Evolutionary conservation across 1,284 basidiomycete species (phyloP).

Genomic region (Rhodotorula sp.): DNA sequence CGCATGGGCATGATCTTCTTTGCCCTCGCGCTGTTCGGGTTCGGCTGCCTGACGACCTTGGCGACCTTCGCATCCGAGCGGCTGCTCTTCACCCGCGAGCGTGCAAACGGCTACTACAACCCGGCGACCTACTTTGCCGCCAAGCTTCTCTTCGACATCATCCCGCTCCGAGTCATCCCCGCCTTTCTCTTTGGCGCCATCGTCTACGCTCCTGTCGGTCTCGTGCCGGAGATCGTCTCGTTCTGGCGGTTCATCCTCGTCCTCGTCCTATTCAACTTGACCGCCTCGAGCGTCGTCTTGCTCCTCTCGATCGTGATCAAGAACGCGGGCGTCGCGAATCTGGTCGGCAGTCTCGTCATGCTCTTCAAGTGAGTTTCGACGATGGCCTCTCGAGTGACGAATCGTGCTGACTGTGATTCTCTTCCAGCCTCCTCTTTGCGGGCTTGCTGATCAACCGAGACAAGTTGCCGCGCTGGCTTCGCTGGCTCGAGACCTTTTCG

Average conservation of each 20-base stretch:
- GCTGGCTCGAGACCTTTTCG: conserved; percentile 83
- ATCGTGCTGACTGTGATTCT: conserved; percentile 3
- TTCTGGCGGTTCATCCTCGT: conserved; percentile 99
- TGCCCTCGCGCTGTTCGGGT: conserved; percentile 88
- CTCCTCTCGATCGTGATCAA: conserved; percentile 83
- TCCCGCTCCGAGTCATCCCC: conserved; percentile 88
- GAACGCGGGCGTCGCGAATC: conserved; percentile 80
- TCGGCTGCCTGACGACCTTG: conserved; percentile 88
- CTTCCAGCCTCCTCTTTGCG: conserved; percentile 79
- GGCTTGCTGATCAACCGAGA: conserved; percentile 92
- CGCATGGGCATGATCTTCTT: conserved; percentile 89
- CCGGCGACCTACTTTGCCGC: conserved; percentile 93
- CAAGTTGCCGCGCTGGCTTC: conserved; percentile 67
- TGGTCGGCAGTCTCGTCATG: conserved; percentile 93
- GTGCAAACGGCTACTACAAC: conserved; percentile 95
- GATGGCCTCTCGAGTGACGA: not conserved
- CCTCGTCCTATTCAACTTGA: conserved; percentile 90
- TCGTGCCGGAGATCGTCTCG: conserved; percentile 79
- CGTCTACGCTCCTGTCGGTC: conserved; percentile 86
- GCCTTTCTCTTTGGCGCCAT: conserved; percentile 92
- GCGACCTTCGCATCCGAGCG: conserved; percentile 91
- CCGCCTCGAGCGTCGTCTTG: conserved; percentile 85
- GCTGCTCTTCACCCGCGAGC: conserved; percentile 91
- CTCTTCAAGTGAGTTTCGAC: conserved; percentile 81
- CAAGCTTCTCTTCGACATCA: conserved; percentile 93